A percentile compares a stretch with the other conserved stretches of the same genome.
These are phyloP conservation scores for Zygosaccharomyces pseudorouxii DNA, from an alignment of 805 yeast species.

Conservation along the genomic window DNA sequence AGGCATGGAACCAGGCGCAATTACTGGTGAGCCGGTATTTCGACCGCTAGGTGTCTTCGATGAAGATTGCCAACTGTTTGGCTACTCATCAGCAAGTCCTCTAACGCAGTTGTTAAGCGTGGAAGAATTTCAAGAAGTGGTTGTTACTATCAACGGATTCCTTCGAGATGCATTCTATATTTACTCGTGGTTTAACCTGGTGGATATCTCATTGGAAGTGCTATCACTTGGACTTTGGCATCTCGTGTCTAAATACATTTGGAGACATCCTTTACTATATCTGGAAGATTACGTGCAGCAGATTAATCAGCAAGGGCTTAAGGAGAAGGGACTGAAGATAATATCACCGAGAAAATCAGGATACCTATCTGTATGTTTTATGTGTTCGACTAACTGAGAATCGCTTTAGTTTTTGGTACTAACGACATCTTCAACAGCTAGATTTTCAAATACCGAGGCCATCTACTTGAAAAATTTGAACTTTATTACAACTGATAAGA, in stretches of 20 bases:
- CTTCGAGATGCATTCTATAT: constrained; percentile 41
- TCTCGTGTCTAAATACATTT: constrained; percentile 30
- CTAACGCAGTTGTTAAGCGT: constrained; percentile 37
- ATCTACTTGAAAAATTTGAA: constrained; percentile 6
- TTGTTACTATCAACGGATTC: constrained; percentile 41
- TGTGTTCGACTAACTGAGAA: background rate
- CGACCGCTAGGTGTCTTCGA: constrained; percentile 38
- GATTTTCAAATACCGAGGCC: constrained; percentile 53
- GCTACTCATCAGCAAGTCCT: constrained; percentile 51
- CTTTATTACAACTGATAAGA: background rate
- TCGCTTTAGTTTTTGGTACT: constrained; percentile 12
- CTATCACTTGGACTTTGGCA: constrained; percentile 42
- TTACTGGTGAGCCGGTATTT: constrained; percentile 34
- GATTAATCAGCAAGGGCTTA: constrained; percentile 26
- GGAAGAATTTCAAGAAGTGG: constrained; percentile 41
- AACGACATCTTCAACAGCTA: constrained; percentile 26
- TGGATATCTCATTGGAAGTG: constrained; percentile 38
- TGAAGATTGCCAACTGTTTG: constrained; percentile 43
- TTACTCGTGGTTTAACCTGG: constrained; percentile 36
- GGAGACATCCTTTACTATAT: constrained; percentile 32
- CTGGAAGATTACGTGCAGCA: constrained; percentile 42
- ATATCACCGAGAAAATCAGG: constrained; percentile 52
- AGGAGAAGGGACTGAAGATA: constrained; percentile 34
- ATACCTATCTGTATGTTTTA: constrained; percentile 44
- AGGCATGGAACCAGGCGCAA: constrained; percentile 62